phyloP scores from a whole-genome alignment of 2,329 filamentous ascomycete genomes.

The Tolypocladium nubicola region DNA sequence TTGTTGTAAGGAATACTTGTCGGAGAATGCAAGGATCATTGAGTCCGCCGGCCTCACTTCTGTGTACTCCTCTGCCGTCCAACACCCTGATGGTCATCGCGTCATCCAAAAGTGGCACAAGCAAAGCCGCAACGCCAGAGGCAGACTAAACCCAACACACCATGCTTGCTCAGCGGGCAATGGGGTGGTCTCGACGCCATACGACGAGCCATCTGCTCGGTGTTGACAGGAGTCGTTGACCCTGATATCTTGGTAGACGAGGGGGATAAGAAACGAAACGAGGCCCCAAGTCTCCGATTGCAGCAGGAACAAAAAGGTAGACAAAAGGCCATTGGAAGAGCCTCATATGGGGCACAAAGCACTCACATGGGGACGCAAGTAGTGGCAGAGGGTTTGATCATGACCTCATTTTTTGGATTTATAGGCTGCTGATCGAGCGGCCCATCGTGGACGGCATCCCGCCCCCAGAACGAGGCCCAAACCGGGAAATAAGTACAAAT shows the following conservation, averaged over 20 bases:
- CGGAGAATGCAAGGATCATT: no score
- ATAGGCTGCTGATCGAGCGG: constrained; percentile 19
- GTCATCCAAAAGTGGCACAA: not conserved
- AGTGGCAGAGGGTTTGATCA: constrained; percentile 14
- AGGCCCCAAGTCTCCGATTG: not conserved
- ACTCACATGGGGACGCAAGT: not conserved
- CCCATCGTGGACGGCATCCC: constrained; percentile 19
- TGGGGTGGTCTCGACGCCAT: not conserved
- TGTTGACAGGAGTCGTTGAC: not conserved
- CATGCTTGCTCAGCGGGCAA: not conserved
- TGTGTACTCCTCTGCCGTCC: not conserved
- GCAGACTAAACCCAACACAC: not conserved
- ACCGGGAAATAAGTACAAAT: constrained; percentile 26
- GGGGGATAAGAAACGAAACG: not conserved
- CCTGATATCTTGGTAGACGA: not conserved
- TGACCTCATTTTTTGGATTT: constrained; percentile 27
- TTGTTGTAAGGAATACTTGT: no score
- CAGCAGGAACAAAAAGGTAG: not conserved
- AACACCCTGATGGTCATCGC: not conserved
- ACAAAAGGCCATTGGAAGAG: not conserved
- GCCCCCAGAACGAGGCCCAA: constrained; percentile 23
- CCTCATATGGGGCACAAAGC: not conserved
- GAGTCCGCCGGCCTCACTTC: not conserved
- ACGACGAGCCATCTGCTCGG: no score
- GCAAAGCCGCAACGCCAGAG: no score